Conservation (phyloP, 2,329 filamentous ascomycete genomes). For the Ascochyta rabiei region DNA sequence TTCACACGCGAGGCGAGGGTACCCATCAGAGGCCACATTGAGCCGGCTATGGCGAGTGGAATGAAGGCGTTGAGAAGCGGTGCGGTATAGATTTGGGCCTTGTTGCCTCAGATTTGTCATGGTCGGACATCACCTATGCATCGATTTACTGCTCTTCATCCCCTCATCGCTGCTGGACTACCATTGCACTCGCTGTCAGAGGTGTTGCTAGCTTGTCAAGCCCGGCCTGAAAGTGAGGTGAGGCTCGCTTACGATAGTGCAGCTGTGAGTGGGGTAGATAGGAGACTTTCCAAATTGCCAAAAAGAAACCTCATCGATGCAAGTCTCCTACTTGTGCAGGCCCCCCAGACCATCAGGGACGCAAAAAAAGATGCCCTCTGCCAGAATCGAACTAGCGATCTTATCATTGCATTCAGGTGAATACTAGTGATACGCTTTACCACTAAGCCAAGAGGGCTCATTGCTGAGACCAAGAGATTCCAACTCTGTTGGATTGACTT, state of each 20-base stretch:
- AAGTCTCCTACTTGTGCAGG: neutral
- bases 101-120: neutral
- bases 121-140: too few relatives aligned
- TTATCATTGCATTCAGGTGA: conserved; percentile 16
- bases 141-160: neutral
- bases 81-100: conserved; percentile 4
- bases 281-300: neutral
- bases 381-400: conserved; percentile 20
- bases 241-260: conserved; percentile 4
- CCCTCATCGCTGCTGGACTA: neutral
- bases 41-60: conserved; percentile 30
- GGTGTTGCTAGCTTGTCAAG: neutral
- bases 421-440: conserved; percentile 22
- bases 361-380: conserved; percentile 15
- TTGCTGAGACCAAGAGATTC: neutral
- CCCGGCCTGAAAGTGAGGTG: neutral
- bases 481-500: conserved; percentile 14
- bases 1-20: conserved; percentile 18
- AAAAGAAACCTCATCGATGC: neutral
- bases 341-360: too few relatives aligned
- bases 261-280: neutral
- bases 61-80: conserved; percentile 28
- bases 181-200: neutral
- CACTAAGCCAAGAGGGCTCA: conserved; percentile 19
- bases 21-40: conserved; percentile 30